Evolutionary conservation across 192 early-diverging fungal genomes (phyloP), one percentile per base, ranked within the genome.

Genomic region (Umbelopsis ramanniana): DNA sequence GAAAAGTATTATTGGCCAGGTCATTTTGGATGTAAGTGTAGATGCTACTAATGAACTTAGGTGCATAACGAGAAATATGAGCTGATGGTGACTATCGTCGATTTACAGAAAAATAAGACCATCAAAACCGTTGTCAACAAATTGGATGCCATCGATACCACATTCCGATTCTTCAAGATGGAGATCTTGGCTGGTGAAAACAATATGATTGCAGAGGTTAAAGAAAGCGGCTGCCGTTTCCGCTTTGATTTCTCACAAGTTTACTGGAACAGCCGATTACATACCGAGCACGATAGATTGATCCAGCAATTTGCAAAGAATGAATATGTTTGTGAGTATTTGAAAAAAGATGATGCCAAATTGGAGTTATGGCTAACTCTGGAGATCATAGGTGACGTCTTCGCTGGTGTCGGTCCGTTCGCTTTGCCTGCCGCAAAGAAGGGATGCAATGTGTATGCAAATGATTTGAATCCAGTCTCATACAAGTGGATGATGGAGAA

Each of bases 201-300:
- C 43, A 85, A 97, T 70, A 93, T 94, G 84, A 80, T 96, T 46
- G 92, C 96, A 0, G 90, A 93, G 76, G 85, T 97, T 77, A 88
- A 90, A 67, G 98, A 99, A 75, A 93, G 94, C 78, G 90, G 89
- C 19, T 98, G 96, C 82, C 85, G 79, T 68, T 98, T 98, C 79
- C 79, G 85, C 55, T 95, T 99, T 70, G 97, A 99, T 71, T 98
- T 97, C 76, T 94, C 96, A 15, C 88, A 93, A 67, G 98, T 99
- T 6, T 99, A 99, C 81, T 99, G 98, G 98, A 99, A 99, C 84
- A 97, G 96, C 6, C 89, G 98, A 12, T 86, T 99, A 63, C 96
- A 98, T 72, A 81, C 86, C 0, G 98, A 99, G 73, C 98, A 99
- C 69, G 92, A 95, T 46, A 90, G 98, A 38, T 75, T 99, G n/a